Percentiles rank a stretch among this genome's conserved stretches.
Conservation (phyloP, 441 rosid species). For the Populus hybrid region DNA sequence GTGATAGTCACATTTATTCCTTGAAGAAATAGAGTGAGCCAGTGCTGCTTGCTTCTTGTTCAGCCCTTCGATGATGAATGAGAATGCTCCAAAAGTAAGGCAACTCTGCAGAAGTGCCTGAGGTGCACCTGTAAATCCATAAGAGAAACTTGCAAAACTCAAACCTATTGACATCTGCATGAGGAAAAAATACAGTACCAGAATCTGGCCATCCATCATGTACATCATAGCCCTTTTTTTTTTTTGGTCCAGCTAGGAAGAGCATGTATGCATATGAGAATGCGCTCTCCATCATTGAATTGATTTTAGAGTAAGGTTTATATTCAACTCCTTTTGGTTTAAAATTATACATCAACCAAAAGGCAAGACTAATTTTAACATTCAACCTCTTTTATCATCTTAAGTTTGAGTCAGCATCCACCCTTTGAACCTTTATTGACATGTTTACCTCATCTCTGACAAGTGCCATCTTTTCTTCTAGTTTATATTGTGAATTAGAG, state of each 20-base stretch:
- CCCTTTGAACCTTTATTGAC: too few species aligned
- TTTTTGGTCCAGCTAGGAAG: too few species aligned
- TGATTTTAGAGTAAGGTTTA: too few species aligned
- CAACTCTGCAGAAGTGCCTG: conserved; percentile 78
- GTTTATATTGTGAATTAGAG: too few species aligned
- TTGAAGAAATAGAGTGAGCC: conserved; percentile 49
- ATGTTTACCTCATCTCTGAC: too few species aligned
- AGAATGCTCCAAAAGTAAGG: conserved; percentile 81
- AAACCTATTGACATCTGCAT: not conserved
- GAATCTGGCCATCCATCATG: not conserved
- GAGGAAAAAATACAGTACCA: not conserved
- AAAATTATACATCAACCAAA: not conserved
- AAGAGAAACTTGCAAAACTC: not conserved
- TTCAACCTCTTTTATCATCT: too few species aligned
- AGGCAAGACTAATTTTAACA: not conserved
- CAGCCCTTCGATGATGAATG: conserved; percentile 69
- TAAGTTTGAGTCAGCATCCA: too few species aligned
- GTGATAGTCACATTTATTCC: conserved; percentile 21
- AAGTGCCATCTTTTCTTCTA: too few species aligned
- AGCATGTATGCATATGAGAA: too few species aligned
- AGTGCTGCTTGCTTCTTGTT: conserved; percentile 84
- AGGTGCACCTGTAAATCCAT: conserved; percentile 61
- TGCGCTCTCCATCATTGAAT: too few species aligned
- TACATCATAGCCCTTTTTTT: too few species aligned
- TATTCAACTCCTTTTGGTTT: too few species aligned